Evolutionary conservation across 2,329 filamentous ascomycete species (phyloP).

Genomic region (Colletotrichum viniferum): DNA sequence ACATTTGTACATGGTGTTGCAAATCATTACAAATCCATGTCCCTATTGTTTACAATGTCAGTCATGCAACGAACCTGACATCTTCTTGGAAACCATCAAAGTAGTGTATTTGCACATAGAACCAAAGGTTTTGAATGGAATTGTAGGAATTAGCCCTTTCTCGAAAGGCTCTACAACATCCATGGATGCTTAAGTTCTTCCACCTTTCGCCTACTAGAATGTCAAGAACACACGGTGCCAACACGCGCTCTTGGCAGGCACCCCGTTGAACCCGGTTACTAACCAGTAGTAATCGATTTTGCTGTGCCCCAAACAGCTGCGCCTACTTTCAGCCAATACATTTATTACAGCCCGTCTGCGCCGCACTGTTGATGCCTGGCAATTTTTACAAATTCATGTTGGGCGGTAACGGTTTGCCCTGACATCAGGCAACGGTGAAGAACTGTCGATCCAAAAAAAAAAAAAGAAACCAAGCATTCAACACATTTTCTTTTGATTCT

Average conservation of each 20-base stretch:
- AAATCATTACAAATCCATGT: fast-evolving
- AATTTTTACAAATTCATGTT: neutral
- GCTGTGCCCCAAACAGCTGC: neutral
- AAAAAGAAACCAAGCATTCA: neutral
- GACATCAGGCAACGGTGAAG: neutral
- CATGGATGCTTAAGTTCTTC: neutral
- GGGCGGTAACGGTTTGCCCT: neutral
- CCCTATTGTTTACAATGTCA: neutral
- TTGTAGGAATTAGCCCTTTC: fast-evolving
- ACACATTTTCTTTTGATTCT: fast-evolving
- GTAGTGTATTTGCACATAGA: fast-evolving
- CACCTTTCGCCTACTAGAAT: neutral
- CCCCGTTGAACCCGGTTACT: neutral
- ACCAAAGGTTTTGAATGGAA: neutral
- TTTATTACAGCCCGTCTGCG: neutral
- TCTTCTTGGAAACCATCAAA: neutral
- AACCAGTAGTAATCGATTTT: neutral
- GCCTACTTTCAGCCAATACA: neutral
- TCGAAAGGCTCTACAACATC: neutral
- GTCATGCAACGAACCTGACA: fast-evolving
- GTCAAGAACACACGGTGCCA: neutral
- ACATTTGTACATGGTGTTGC: neutral
- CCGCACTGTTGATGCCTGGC: neutral
- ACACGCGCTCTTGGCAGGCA: neutral
- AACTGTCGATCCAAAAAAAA: neutral